These are phyloP conservation scores for Sporothrix protearum DNA, from an alignment of 2,329 filamentous ascomycete species.

Conservation along the genomic window DNA sequence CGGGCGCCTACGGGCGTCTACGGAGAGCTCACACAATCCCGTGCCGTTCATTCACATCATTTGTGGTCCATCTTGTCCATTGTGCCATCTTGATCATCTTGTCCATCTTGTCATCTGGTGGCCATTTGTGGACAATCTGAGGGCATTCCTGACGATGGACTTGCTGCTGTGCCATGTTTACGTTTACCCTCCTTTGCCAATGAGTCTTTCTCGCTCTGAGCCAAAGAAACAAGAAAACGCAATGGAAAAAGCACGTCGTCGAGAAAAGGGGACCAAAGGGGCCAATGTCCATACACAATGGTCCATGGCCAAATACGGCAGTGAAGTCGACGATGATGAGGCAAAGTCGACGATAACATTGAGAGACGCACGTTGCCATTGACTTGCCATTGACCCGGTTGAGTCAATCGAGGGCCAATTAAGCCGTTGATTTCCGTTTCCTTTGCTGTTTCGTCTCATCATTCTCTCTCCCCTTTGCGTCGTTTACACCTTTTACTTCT, in stretches of 20 bases:
- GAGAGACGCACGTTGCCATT: background rate
- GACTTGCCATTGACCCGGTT: background rate
- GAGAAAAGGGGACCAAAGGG: background rate
- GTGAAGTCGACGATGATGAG: background rate
- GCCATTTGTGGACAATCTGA: background rate
- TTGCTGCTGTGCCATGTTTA: background rate
- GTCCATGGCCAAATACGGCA: background rate
- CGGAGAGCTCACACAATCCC: background rate
- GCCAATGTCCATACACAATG: background rate
- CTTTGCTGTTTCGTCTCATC: background rate
- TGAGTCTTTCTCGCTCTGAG: background rate
- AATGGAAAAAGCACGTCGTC: background rate
- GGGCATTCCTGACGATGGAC: background rate
- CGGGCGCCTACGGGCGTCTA: constrained; percentile 3
- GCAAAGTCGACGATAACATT: background rate
- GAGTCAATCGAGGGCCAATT: background rate
- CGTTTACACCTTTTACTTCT: background rate
- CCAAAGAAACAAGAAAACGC: background rate
- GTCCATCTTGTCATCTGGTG: no score
- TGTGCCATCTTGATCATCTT: no score
- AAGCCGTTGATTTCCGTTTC: background rate
- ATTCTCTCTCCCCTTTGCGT: background rate
- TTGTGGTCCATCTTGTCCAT: background rate
- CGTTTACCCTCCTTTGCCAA: constrained; percentile 3
- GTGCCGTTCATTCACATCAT: background rate